Evolutionary conservation across 768 basidiomycete genomes (phyloP).

Genomic region (Suillus subalutaceus): DNA sequence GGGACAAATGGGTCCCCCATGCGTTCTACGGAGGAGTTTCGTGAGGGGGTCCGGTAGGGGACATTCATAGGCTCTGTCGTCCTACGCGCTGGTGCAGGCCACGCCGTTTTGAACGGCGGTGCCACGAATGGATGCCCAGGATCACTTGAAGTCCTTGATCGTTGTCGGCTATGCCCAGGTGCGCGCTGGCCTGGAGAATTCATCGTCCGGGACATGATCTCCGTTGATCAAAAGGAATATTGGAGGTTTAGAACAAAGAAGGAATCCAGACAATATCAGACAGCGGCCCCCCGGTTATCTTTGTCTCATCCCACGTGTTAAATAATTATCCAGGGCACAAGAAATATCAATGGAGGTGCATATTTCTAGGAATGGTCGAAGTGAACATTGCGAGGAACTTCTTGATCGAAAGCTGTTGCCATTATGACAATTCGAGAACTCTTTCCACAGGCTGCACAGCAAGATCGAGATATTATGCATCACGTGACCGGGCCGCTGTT

Average conservation of each 20-base stretch:
- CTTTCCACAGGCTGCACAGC: background rate
- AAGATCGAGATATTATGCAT: background rate
- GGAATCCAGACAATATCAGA: background rate
- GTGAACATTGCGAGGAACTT: background rate
- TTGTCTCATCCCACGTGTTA: conserved; percentile 2
- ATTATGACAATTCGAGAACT: background rate
- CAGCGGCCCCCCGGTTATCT: background rate
- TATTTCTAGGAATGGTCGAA: background rate
- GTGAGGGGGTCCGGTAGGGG: conserved; percentile 20
- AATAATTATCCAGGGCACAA: background rate
- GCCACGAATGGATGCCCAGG: conserved; percentile 23
- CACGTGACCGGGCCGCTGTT: too few relatives aligned
- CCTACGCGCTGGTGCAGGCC: conserved; percentile 31
- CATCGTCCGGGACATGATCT: conserved; percentile 15
- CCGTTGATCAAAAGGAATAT: conserved; percentile 1
- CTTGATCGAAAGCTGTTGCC: background rate
- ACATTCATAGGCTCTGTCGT: conserved; percentile 19
- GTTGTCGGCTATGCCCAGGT: conserved; percentile 17
- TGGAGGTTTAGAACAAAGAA: background rate
- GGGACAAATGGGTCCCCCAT: conserved; percentile 19
- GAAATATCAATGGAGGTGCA: background rate
- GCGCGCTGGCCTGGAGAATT: conserved; percentile 17
- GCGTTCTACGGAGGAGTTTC: conserved; percentile 26
- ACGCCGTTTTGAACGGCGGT: conserved; percentile 26
- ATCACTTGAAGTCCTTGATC: conserved; percentile 25